Percentiles rank a stretch among this genome's conserved stretches.
phyloP scores from a whole-genome alignment of 106 monocot species.

The Xerophyta viscosa region DNA sequence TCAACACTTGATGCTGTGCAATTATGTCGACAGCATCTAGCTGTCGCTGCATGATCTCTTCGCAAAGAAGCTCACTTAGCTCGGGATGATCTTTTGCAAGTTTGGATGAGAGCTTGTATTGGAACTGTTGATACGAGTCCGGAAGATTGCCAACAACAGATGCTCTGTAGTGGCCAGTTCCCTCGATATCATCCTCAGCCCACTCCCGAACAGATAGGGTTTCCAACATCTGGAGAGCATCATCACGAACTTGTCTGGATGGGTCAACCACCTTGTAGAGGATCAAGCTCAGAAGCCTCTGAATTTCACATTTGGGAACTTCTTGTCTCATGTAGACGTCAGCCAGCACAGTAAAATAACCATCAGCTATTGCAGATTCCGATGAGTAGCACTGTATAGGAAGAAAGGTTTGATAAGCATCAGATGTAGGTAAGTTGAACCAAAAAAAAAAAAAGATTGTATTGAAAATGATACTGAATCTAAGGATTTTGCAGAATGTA shows the following conservation, averaged over 20 bases:
- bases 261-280: slow-evolving; percentile 98
- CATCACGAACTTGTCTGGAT: slow-evolving; percentile 76
- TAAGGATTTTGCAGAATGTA: too few relatives aligned
- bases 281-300: slow-evolving; percentile 87
- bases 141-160: slow-evolving; percentile 98
- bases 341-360: slow-evolving; percentile 91
- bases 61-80: slow-evolving; percentile 82
- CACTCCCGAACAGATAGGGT: slow-evolving; percentile 97
- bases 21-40: slow-evolving; percentile 98
- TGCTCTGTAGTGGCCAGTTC: slow-evolving; percentile 61
- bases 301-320: slow-evolving; percentile 90
- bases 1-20: slow-evolving; percentile 95
- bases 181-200: slow-evolving; percentile 87
- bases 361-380: slow-evolving; percentile 74
- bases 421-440: too few relatives aligned
- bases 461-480: too few relatives aligned
- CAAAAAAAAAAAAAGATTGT: too few relatives aligned
- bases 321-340: slow-evolving; percentile 98
- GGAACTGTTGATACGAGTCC: slow-evolving; percentile 99
- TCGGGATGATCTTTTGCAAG: slow-evolving; percentile 99
- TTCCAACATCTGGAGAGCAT: slow-evolving; percentile 97
- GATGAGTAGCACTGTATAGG: slow-evolving; percentile 76
- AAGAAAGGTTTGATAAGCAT: background rate
- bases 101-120: slow-evolving; percentile 89
- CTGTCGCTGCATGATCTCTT: slow-evolving; percentile 96